These are phyloP conservation scores for Vigna nakashimae DNA, from an alignment of 306 rosid genomes.

Conservation along the genomic window DNA sequence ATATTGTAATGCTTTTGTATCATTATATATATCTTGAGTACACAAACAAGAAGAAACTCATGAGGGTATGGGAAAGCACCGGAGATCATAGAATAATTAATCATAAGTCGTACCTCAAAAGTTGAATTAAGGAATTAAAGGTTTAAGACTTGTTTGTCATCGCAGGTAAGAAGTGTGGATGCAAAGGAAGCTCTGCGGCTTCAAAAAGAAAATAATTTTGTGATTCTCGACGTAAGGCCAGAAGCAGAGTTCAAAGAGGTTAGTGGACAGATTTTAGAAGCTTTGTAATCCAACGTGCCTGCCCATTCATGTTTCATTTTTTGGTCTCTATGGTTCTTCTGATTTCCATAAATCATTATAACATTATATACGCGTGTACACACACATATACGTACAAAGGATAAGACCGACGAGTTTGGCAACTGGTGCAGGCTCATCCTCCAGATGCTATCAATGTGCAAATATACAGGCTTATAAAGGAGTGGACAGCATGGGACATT, in stretches of 20 bases:
- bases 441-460: conserved; percentile 89
- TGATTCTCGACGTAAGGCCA: conserved; percentile 95
- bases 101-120: background rate
- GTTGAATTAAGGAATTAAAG: conserved; percentile 5
- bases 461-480: conserved; percentile 97
- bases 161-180: conserved; percentile 94
- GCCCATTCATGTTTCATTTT: conserved; percentile 21
- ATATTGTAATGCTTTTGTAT: conserved; percentile 22
- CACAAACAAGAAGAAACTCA: background rate
- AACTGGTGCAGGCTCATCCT: conserved; percentile 74
- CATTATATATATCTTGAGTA: background rate
- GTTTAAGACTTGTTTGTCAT: background rate
- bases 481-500: conserved; percentile 99
- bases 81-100: conserved; percentile 10
- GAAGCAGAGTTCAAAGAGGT: conserved; percentile 98
- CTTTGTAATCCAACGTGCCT: background rate
- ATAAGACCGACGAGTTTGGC: conserved; percentile 33
- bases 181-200: conserved; percentile 93
- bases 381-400: background rate
- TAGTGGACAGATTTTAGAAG: conserved; percentile 36
- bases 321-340: conserved; percentile 21
- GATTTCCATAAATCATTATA: background rate
- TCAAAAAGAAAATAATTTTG: conserved; percentile 92
- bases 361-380: background rate
- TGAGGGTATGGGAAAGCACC: background rate